phyloP scores from a whole-genome alignment of 176 grass and related monocot species.

The Lolium multiflorum region DNA sequence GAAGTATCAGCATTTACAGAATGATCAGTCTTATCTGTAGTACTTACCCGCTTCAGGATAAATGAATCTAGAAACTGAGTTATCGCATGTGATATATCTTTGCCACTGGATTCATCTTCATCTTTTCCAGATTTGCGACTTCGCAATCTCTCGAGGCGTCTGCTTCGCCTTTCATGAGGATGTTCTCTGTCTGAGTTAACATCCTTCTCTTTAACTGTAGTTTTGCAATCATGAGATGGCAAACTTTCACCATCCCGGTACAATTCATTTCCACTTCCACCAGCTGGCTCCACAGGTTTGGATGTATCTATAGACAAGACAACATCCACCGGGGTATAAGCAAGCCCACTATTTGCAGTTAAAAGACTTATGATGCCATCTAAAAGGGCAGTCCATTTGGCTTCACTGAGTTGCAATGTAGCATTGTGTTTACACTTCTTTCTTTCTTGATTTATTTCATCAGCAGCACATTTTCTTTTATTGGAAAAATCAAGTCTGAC shows the following conservation, averaged over 20 bases:
- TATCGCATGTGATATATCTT: conserved; percentile 80
- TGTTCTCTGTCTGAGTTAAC: conserved; percentile 78
- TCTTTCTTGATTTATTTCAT: conserved; percentile 48
- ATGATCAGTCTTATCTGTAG: conserved; percentile 56
- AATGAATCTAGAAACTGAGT: conserved; percentile 83
- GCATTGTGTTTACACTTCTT: conserved; percentile 63
- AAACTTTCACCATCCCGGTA: conserved; percentile 50
- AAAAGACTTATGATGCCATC: conserved; percentile 66
- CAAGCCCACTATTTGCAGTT: conserved; percentile 43
- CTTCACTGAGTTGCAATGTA: conserved; percentile 65
- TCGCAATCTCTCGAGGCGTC: conserved; percentile 87
- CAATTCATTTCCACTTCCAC: conserved; percentile 55
- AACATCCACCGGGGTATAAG: conserved; percentile 60
- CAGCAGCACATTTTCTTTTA: conserved; percentile 77
- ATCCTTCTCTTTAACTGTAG: conserved; percentile 72
- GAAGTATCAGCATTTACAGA: conserved; percentile 51
- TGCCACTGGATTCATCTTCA: conserved; percentile 76
- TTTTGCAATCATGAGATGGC: conserved; percentile 52
- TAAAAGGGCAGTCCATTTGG: conserved; percentile 80
- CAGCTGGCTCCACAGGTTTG: conserved; percentile 52
- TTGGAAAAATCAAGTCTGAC: conserved; percentile 70
- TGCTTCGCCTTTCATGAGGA: conserved; percentile 90
- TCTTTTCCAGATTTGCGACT: conserved; percentile 96
- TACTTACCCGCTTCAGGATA: conserved; percentile 59
- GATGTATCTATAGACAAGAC: conserved; percentile 54